These are phyloP conservation scores for Oidium heveae DNA, from an alignment of 2,329 filamentous ascomycete genomes.

Conservation along the genomic window DNA sequence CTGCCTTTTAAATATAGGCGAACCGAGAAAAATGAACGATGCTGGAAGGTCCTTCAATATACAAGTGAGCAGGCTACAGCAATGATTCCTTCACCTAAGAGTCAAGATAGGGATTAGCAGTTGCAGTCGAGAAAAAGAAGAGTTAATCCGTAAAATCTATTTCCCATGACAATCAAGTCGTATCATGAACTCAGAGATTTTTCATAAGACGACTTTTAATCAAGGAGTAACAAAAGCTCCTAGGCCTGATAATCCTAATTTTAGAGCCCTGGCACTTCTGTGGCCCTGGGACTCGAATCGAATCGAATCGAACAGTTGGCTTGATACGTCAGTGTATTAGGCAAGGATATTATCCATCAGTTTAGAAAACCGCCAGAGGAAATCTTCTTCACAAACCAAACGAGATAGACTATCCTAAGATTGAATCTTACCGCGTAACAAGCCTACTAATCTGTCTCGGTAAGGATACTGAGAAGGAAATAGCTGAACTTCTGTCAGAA, in stretches of 20 bases:
- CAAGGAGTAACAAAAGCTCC: background rate
- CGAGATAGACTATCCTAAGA: background rate
- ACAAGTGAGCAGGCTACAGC: background rate
- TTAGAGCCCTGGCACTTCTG: background rate
- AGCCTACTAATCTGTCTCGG: background rate
- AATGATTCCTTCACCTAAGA: background rate
- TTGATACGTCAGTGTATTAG: background rate
- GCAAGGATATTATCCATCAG: background rate
- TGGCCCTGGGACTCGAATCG: background rate
- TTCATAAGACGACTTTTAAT: background rate
- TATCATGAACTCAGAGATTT: too few relatives aligned
- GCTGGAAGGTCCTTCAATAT: background rate
- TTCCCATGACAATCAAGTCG: too few relatives aligned
- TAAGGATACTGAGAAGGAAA: background rate
- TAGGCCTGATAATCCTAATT: background rate
- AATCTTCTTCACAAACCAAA: background rate
- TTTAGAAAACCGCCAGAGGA: background rate
- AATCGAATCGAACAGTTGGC: background rate
- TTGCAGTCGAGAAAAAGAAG: background rate
- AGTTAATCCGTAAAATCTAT: background rate
- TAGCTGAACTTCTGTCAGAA: background rate
- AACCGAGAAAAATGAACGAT: background rate
- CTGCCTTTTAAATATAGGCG: background rate
- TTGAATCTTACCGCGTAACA: background rate
- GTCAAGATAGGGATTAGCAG: background rate